Conservation (phyloP, 345 rosid species). For the Linum usitatissimum region DNA sequence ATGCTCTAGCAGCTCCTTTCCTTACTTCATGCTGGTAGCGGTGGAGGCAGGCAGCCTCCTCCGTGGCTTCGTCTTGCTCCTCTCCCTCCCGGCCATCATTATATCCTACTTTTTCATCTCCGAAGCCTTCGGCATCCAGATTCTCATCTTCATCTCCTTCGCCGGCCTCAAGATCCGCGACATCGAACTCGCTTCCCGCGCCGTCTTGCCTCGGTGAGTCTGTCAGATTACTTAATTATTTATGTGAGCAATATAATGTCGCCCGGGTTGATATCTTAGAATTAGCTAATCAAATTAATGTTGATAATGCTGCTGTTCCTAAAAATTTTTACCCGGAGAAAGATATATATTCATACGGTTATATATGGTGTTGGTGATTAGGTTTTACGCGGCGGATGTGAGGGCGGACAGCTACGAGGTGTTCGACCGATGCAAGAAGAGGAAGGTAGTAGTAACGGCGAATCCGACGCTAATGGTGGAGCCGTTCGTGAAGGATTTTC, state of each 20-base stretch:
- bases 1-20: conserved; percentile 64
- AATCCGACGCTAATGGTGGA: conserved; percentile 89
- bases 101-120: conserved; percentile 63
- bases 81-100: conserved; percentile 56
- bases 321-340: background rate
- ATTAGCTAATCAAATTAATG: background rate
- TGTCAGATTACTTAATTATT: too few species aligned
- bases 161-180: conserved; percentile 79
- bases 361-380: conserved; percentile 8
- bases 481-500: conserved; percentile 78
- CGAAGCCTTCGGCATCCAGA: conserved; percentile 76
- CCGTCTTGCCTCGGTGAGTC: conserved; percentile 68
- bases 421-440: conserved; percentile 65
- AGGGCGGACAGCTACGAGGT: conserved; percentile 72
- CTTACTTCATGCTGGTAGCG: conserved; percentile 90
- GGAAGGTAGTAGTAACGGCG: conserved; percentile 93
- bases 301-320: too few species aligned
- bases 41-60: conserved; percentile 81
- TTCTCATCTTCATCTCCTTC: conserved; percentile 76
- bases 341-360: too few species aligned
- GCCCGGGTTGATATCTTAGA: too few species aligned
- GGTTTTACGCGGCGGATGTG: conserved; percentile 89
- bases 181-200: conserved; percentile 78
- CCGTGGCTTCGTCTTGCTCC: conserved; percentile 71
- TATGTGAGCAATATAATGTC: too few species aligned